Base-by-base conservation (phyloP, 768 basidiomycete genomes). In the Strobilomyces confusus region DNA sequence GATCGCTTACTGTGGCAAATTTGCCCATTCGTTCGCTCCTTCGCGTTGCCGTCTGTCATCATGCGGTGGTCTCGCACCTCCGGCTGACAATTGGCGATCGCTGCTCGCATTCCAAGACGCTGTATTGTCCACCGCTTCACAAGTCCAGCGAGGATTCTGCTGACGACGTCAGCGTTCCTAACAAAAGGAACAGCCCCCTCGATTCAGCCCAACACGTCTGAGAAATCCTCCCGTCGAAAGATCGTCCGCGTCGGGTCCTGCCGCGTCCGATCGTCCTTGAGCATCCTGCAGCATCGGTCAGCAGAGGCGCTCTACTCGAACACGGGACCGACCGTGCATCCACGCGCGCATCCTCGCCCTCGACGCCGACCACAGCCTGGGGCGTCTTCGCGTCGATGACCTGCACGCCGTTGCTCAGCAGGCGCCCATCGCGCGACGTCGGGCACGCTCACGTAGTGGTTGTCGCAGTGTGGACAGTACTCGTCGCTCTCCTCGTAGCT, bases 401-500 rank as follows among this genome's bases (percentile, higher is more conserved):
- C 94, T 98, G 64, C 7, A 19, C 30, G 20, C 32, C 32, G 11
- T 20, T 2, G 5, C 15, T 57, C 51, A 57, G 30, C 42, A 9
- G 33, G 19, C 17, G 15, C 5, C 5, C 19, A 52, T 43, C 47
- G 44, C 12, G 19, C 15, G 8, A 4, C 49, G 30, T 23, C 32
- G 25, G 17, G 17, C 3, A 40, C 20, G 76, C 89, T 62, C 66
- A 95, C 97, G 69, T 95, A 99, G 67, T 95, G 95, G 67, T 98
- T 98, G 72, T 98, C 97, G 66, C 97, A 98, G 71, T 97, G 89
- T 0, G 95, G 97, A 67, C 97, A 98, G 67, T 86, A 98, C 71
- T 99, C 97, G 68, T 98, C 95, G 65, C 92, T 93, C 69, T 99
- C 95, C 62, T 98, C 95, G 64, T 92, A 98, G 8, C 70, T 72